Percentiles rank a stretch among this genome's conserved stretches.
Evolutionary conservation across 208 protist species (phyloP).

Genomic region (Trichomonas vaginalis): DNA sequence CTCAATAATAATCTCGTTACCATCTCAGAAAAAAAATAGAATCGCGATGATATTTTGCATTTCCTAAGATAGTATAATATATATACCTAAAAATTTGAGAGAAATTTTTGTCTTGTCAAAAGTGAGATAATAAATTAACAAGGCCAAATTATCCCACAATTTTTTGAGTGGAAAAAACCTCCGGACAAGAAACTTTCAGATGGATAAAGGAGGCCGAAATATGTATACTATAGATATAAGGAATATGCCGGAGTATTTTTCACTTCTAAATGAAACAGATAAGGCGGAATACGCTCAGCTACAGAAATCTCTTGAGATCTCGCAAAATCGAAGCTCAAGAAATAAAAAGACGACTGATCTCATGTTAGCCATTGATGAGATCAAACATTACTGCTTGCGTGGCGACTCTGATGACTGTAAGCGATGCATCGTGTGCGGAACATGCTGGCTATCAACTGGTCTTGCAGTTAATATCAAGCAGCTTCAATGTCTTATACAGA

Average conservation of each 20-base stretch:
- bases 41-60: background rate
- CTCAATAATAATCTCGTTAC: too few species aligned
- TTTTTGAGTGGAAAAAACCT: background rate
- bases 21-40: background rate
- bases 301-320: background rate
- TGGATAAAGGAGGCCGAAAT: background rate
- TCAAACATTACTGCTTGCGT: background rate
- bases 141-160: background rate
- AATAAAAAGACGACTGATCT: background rate
- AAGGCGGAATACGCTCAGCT: background rate
- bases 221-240: background rate
- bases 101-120: background rate
- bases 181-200: background rate
- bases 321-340: background rate
- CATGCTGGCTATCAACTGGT: background rate
- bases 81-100: background rate
- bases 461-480: conserved; percentile 6
- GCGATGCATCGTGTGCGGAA: background rate
- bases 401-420: background rate
- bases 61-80: background rate
- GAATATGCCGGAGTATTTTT: background rate
- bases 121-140: background rate
- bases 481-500: background rate
- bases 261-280: background rate
- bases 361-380: background rate